Conservation (phyloP, 129 eudicot species). For the Mikania micrantha region DNA sequence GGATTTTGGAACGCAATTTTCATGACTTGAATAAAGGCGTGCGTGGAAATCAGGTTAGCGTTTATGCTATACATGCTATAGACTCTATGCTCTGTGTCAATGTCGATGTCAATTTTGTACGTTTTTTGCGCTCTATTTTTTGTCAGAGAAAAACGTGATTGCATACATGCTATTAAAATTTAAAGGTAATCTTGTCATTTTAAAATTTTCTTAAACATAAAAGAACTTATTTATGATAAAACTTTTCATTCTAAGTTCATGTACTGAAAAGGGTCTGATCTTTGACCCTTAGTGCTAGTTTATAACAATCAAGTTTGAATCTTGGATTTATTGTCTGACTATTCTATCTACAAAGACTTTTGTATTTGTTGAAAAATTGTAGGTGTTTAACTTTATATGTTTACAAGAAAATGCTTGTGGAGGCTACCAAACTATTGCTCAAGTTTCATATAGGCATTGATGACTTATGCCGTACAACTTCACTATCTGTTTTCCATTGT, state of each 20-base stretch:
- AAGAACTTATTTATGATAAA: not conserved
- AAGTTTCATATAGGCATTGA: not conserved
- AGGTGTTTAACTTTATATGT: not conserved
- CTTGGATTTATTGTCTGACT: not conserved
- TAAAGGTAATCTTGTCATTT: not conserved
- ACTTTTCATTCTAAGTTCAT: not conserved
- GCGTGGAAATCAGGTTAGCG: conserved; percentile 94
- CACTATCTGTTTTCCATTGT: not conserved
- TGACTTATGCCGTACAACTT: not conserved
- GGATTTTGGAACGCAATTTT: conserved; percentile 99
- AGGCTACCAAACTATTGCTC: not conserved
- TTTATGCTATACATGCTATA: not conserved
- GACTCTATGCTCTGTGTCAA: not conserved
- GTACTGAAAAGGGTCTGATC: not conserved
- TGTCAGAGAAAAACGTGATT: not conserved
- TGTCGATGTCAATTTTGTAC: not conserved
- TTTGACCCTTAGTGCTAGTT: not conserved
- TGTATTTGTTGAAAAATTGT: not conserved
- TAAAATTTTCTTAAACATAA: not conserved
- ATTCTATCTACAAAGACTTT: not conserved
- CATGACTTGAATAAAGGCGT: conserved; percentile 98
- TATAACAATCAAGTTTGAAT: not conserved
- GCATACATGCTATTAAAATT: not conserved
- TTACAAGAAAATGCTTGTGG: not conserved
- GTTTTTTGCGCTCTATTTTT: not conserved